A percentile compares a stretch with the other conserved stretches of the same genome.
Conservation (phyloP, 768 basidiomycete genomes). For the Leccinum olivaceopallidum region DNA sequence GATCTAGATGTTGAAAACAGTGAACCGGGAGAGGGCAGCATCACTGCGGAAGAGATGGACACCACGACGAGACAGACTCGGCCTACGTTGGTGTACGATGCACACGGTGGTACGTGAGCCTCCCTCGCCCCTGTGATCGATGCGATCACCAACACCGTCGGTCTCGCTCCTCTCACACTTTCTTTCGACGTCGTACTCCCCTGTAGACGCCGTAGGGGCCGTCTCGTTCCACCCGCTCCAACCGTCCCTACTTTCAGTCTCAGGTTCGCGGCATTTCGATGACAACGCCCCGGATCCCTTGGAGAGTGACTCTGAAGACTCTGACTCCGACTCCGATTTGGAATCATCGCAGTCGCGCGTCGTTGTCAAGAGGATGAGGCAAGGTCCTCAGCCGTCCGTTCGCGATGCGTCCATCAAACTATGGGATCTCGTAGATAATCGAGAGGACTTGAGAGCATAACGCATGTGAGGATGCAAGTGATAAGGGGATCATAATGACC, state of each 20-base stretch:
- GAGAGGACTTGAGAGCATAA: background rate
- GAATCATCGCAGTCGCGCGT: background rate
- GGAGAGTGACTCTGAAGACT: background rate
- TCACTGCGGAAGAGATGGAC: background rate
- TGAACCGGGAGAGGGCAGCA: slow-evolving; percentile 4
- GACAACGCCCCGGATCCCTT: background rate
- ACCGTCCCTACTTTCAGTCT: slow-evolving; percentile 59
- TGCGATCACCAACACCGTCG: background rate
- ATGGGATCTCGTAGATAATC: slow-evolving; percentile 21
- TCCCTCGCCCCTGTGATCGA: background rate
- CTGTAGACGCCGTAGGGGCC: slow-evolving; percentile 69
- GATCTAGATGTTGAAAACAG: slow-evolving; percentile 37
- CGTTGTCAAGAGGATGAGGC: slow-evolving; percentile 11
- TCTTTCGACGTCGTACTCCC: background rate
- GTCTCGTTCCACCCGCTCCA: slow-evolving; percentile 70
- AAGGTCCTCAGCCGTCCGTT: slow-evolving; percentile 19
- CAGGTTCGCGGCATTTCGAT: slow-evolving; percentile 78
- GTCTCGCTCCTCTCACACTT: background rate
- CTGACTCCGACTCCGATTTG: slow-evolving; percentile 21
- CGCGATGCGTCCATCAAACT: slow-evolving; percentile 30
- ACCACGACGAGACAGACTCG: slow-evolving; percentile 11
- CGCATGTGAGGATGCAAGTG: too few species aligned
- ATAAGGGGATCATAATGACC: background rate
- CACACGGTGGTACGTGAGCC: slow-evolving; percentile 54
- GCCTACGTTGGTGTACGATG: slow-evolving; percentile 44